phyloP scores from a whole-genome alignment of 371 early-diverging fungal species.

The Circinella minor region DNA sequence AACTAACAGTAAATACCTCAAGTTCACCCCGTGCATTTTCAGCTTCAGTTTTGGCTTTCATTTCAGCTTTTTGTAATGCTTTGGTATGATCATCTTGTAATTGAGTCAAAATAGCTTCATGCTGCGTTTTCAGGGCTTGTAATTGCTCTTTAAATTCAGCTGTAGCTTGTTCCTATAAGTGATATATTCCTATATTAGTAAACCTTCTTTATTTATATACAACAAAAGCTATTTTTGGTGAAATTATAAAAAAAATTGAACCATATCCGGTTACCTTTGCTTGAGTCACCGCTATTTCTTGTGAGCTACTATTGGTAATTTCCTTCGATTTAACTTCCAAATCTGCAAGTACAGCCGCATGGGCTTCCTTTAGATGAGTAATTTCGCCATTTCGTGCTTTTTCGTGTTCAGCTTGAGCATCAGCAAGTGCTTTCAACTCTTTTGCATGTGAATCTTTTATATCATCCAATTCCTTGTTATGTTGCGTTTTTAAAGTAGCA shows the following conservation, averaged over 20 bases:
- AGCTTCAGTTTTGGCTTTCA: slow-evolving; percentile 2
- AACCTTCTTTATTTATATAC: neutral
- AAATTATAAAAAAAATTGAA: neutral
- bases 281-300: neutral
- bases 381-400: neutral
- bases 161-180: neutral
- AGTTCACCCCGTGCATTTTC: slow-evolving; percentile 17
- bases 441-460: slow-evolving; percentile 8
- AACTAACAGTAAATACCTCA: slow-evolving; percentile 1
- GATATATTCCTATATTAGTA: too few relatives aligned
- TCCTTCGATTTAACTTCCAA: slow-evolving; percentile 18
- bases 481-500: neutral
- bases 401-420: slow-evolving; percentile 2
- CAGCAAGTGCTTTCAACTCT: slow-evolving; percentile 11
- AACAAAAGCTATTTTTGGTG: neutral
- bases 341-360: slow-evolving; percentile 20
- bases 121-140: neutral
- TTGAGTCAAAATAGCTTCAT: neutral
- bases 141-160: neutral
- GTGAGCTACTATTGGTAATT: neutral
- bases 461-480: neutral
- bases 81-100: slow-evolving; percentile 2
- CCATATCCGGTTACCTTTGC: neutral
- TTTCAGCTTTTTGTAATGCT: slow-evolving; percentile 13
- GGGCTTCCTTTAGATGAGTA: slow-evolving; percentile 9